Evolutionary conservation across 306 rosid genomes (phyloP).

Genomic region (Corylus americana): DNA sequence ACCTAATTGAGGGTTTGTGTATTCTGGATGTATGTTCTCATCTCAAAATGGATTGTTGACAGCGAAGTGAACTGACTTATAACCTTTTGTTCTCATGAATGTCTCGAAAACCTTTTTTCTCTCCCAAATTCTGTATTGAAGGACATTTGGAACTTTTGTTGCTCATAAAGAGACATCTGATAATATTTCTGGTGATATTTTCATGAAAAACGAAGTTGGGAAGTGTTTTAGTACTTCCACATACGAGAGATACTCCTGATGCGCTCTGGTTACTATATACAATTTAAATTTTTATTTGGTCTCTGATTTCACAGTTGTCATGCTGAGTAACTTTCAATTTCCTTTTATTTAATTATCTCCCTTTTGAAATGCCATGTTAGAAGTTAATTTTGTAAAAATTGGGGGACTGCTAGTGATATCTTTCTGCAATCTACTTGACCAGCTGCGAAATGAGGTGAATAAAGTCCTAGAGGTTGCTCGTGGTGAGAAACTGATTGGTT

Average conservation of each 20-base stretch:
- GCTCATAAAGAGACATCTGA: slow-evolving; percentile 1
- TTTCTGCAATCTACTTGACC: slow-evolving; percentile 29
- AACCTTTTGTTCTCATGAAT: background rate
- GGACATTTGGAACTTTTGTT: background rate
- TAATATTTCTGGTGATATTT: slow-evolving; percentile 2
- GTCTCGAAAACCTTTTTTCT: background rate
- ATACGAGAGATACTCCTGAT: background rate
- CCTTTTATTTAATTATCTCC: background rate
- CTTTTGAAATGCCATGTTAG: background rate
- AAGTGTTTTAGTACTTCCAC: background rate
- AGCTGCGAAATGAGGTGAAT: slow-evolving; percentile 95
- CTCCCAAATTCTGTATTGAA: background rate
- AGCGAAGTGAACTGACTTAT: background rate
- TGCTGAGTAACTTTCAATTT: background rate
- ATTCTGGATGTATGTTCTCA: slow-evolving; percentile 8
- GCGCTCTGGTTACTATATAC: background rate
- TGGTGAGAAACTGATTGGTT: slow-evolving; percentile 71
- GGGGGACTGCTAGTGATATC: background rate
- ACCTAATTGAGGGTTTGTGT: slow-evolving; percentile 1
- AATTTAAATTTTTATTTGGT: background rate
- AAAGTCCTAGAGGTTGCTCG: slow-evolving; percentile 87
- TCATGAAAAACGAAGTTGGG: background rate
- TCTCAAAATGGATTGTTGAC: background rate
- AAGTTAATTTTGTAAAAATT: background rate
- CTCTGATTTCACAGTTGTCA: background rate